phyloP scores from a whole-genome alignment of 805 yeast genomes.

The Wickerhamiella occidentalis region DNA sequence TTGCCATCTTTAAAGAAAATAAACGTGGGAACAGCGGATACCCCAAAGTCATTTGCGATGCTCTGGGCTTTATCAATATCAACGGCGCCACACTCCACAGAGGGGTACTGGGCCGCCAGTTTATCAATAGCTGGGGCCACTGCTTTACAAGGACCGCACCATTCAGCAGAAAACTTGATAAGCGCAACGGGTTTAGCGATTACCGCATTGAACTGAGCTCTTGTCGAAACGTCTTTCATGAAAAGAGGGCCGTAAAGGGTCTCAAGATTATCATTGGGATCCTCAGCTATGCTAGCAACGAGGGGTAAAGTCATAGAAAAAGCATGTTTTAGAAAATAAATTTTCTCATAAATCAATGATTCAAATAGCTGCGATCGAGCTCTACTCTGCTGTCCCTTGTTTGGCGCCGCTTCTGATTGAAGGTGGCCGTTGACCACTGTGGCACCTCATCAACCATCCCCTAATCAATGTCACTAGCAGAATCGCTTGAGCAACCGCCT shows the following conservation, averaged over 20 bases:
- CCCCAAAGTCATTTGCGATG: conserved; percentile 54
- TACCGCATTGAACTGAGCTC: conserved; percentile 6
- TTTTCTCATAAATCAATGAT: too few relatives aligned
- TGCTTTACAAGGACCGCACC: conserved; percentile 98
- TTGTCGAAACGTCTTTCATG: conserved; percentile 2
- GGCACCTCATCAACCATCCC: background rate
- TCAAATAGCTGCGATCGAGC: too few relatives aligned
- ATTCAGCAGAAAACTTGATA: conserved; percentile 74
- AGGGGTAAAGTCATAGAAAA: too few relatives aligned
- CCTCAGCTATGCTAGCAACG: too few relatives aligned
- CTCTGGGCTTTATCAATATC: conserved; percentile 73
- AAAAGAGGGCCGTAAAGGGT: background rate
- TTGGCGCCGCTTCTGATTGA: background rate
- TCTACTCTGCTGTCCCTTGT: too few relatives aligned
- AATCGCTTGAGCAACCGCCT: background rate
- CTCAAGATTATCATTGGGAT: too few relatives aligned
- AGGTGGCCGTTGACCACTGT: background rate
- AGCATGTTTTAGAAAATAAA: too few relatives aligned
- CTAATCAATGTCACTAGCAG: conserved; percentile 1
- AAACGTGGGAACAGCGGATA: conserved; percentile 54
- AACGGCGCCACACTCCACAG: conserved; percentile 66
- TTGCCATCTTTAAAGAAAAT: conserved; percentile 68
- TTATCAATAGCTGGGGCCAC: conserved; percentile 87
- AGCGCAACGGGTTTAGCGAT: conserved; percentile 61
- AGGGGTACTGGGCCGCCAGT: conserved; percentile 42